Conservation (phyloP, 495 filamentous ascomycete genomes). For the Penicillium maclennaniae region DNA sequence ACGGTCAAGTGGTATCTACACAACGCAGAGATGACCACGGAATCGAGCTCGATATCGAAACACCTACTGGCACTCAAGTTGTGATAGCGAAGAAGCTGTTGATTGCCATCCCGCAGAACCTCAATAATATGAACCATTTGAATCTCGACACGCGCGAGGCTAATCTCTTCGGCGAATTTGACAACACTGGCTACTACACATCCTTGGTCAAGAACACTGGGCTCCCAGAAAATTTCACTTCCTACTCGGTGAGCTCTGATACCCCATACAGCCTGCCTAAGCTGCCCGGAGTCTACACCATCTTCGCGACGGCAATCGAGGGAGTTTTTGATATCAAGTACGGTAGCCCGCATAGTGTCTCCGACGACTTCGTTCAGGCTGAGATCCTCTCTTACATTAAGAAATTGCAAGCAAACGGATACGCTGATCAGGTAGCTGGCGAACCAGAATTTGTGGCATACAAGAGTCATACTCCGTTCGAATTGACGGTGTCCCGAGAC, state of each 20-base stretch:
- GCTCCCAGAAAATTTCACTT: conserved; percentile 23
- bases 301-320: conserved; percentile 16
- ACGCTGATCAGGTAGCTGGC: conserved; percentile 4
- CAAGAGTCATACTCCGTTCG: conserved; percentile 29
- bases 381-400: conserved; percentile 12
- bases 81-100: conserved; percentile 46
- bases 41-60: conserved; percentile 32
- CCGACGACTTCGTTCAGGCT: background rate
- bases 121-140: conserved; percentile 31
- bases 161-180: conserved; percentile 30
- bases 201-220: conserved; percentile 39
- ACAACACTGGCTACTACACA: conserved; percentile 40
- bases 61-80: conserved; percentile 28
- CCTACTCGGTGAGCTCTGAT: conserved; percentile 3
- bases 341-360: conserved; percentile 7
- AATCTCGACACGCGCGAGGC: conserved; percentile 34
- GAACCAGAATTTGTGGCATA: conserved; percentile 20
- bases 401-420: conserved; percentile 18
- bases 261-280: conserved; percentile 26
- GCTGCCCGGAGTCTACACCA: conserved; percentile 23
- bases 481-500: conserved; percentile 21
- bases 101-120: conserved; percentile 39
- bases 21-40: conserved; percentile 18
- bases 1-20: conserved; percentile 24
- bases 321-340: conserved; percentile 20